A percentile compares a stretch with the other conserved stretches of the same genome.
Conservation (phyloP, 1,139 yeast genomes). For the Maudiozyma humilis region DNA sequence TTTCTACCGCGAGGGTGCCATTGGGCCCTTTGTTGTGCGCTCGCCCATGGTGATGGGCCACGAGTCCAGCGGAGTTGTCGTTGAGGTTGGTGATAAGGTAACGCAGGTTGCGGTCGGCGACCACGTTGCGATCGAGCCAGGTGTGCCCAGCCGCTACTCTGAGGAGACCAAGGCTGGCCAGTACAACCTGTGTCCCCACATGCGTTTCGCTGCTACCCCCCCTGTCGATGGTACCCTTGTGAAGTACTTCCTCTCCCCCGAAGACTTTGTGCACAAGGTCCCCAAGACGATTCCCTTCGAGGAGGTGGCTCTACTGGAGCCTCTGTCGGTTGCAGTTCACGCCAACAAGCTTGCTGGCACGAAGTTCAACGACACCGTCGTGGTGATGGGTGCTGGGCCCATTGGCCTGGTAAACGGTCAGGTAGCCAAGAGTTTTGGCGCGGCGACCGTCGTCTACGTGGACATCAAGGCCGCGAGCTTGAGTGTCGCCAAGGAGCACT, state of each 20-base stretch:
- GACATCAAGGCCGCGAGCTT: conserved; percentile 30
- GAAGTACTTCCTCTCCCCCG: conserved; percentile 67
- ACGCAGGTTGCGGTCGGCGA: conserved; percentile 62
- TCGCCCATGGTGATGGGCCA: conserved; percentile 70
- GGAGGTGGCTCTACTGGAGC: conserved; percentile 86
- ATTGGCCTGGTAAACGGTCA: conserved; percentile 77
- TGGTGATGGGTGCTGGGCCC: conserved; percentile 90
- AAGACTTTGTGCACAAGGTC: conserved; percentile 71
- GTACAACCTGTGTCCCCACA: conserved; percentile 73
- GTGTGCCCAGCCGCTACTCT: conserved; percentile 70
- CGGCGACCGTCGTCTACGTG: conserved; percentile 40
- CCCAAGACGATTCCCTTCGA: conserved; percentile 73
- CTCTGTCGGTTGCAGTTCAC: conserved; percentile 79
- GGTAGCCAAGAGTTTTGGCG: conserved; percentile 77
- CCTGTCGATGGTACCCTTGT: conserved; percentile 62
- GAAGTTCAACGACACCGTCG: conserved; percentile 63
- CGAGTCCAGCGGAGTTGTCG: conserved; percentile 66
- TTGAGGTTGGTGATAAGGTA: conserved; percentile 57
- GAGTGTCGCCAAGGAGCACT: conserved; percentile 22
- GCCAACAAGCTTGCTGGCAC: conserved; percentile 65
- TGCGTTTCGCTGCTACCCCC: conserved; percentile 87
- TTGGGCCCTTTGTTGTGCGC: conserved; percentile 61
- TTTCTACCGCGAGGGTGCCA: conserved; percentile 69
- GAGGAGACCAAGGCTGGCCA: conserved; percentile 67
- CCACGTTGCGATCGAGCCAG: conserved; percentile 78